Percentiles rank a stretch among this genome's conserved stretches.
Evolutionary conservation across 495 filamentous ascomycete genomes (phyloP).

Genomic region (Stereocaulon alpinum): DNA sequence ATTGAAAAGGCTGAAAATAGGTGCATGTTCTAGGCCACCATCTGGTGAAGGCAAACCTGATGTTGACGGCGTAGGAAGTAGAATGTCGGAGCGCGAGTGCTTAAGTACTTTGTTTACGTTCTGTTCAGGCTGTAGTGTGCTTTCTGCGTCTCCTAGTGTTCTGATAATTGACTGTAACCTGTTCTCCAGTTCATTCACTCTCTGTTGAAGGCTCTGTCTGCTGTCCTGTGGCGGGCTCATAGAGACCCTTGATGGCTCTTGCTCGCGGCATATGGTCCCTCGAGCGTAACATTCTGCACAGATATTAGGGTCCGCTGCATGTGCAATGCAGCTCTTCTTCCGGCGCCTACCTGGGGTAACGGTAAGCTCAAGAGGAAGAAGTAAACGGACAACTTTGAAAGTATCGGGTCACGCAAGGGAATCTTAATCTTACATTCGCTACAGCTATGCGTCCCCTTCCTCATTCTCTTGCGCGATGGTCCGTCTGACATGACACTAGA

Average conservation of each 20-base stretch:
- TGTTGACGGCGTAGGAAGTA: constrained; percentile 17
- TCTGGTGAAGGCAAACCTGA: constrained; percentile 22
- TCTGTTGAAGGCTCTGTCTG: constrained; percentile 30
- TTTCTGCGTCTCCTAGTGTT: constrained; percentile 22
- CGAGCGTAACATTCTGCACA: constrained; percentile 33
- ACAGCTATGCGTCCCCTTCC: constrained; percentile 47
- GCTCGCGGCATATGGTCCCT: constrained; percentile 29
- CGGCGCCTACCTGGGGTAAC: constrained; percentile 28
- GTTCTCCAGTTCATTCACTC: constrained; percentile 31
- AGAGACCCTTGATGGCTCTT: constrained; percentile 22
- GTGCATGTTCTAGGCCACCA: constrained; percentile 31
- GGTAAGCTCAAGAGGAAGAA: neutral
- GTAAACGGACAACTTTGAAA: neutral
- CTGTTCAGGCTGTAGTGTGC: neutral
- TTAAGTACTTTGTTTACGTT: neutral
- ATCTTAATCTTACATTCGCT: constrained; percentile 38
- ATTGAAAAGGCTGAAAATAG: constrained; percentile 34
- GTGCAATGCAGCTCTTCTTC: constrained; percentile 34
- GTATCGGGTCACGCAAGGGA: neutral
- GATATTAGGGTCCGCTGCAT: constrained; percentile 22
- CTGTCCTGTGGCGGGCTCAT: constrained; percentile 16
- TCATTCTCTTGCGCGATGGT: constrained; percentile 31
- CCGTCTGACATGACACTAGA: constrained; percentile 26
- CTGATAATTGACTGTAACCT: constrained; percentile 26
- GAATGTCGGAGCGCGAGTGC: neutral